Conservation (phyloP, 306 rosid species). For the Luffa acutangula region DNA sequence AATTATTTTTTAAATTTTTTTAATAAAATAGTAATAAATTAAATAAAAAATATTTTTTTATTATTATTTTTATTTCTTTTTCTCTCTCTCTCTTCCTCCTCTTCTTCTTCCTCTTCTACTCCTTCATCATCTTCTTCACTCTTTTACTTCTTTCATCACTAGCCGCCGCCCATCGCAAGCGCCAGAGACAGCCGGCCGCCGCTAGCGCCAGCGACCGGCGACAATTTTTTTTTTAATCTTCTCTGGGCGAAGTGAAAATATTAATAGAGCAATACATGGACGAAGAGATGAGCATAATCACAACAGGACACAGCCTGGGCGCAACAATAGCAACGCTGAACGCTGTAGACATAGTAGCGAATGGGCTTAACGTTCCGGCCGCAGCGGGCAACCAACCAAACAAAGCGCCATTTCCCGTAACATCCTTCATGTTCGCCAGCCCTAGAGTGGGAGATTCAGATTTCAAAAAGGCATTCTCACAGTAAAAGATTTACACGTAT, state of each 20-base stretch:
- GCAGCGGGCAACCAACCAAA: constrained; percentile 4
- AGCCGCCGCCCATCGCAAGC: too few relatives aligned
- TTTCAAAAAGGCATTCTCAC: constrained; percentile 21
- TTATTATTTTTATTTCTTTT: too few relatives aligned
- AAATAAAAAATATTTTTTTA: too few relatives aligned
- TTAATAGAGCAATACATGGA: constrained; percentile 45
- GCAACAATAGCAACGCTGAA: constrained; percentile 65
- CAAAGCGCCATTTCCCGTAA: constrained; percentile 24
- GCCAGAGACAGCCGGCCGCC: too few relatives aligned
- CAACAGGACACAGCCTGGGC: constrained; percentile 82
- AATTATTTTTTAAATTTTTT: too few relatives aligned
- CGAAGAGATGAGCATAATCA: constrained; percentile 75
- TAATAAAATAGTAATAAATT: too few relatives aligned
- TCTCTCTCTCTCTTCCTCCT: too few relatives aligned
- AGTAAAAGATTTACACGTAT: constrained; percentile 20
- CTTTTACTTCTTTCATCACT: too few relatives aligned
- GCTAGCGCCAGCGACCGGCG: too few relatives aligned
- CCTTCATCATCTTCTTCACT: too few relatives aligned
- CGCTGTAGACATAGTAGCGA: constrained; percentile 44
- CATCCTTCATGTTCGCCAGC: constrained; percentile 40
- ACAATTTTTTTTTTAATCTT: too few relatives aligned
- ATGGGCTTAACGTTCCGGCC: constrained; percentile 34
- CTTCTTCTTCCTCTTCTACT: too few relatives aligned
- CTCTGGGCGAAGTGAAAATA: constrained; percentile 45
- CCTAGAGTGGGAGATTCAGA: constrained; percentile 43